Evolutionary conservation across 2,329 filamentous ascomycete species (phyloP).

Genomic region (Thielaviopsis punctulata): DNA sequence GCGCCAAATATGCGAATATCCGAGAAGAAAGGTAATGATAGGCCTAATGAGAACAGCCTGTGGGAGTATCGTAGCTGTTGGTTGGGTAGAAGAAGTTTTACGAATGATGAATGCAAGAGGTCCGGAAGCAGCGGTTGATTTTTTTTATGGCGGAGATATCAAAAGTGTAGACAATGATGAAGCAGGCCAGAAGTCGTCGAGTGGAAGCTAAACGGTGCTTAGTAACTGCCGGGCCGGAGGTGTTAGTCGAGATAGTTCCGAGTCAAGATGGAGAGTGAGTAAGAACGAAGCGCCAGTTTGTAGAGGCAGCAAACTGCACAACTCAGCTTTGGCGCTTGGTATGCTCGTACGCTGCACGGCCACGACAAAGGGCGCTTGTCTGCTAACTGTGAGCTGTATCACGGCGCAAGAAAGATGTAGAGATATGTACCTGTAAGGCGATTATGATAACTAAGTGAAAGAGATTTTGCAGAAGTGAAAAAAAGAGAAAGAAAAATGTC

Average conservation of each 20-base stretch:
- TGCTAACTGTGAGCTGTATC: neutral
- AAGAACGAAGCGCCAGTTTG: neutral
- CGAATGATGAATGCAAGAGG: neutral
- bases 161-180: neutral
- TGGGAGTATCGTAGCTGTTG: neutral
- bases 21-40: neutral
- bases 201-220: neutral
- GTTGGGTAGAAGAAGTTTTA: neutral
- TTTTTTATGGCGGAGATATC: neutral
- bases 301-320: neutral
- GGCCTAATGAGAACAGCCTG: neutral
- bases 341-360: slow-evolving; percentile 1
- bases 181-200: too few relatives aligned
- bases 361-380: slow-evolving; percentile 1
- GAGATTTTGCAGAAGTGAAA: neutral
- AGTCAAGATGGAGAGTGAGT: neutral
- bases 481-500: neutral
- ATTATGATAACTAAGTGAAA: neutral
- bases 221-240: neutral
- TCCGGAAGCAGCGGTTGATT: neutral
- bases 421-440: neutral
- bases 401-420: neutral
- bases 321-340: neutral
- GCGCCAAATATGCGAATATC: slow-evolving; percentile 2
- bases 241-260: neutral